Evolutionary conservation across 2,329 filamentous ascomycete genomes (phyloP).

Genomic region (Harringtonia aguacate): DNA sequence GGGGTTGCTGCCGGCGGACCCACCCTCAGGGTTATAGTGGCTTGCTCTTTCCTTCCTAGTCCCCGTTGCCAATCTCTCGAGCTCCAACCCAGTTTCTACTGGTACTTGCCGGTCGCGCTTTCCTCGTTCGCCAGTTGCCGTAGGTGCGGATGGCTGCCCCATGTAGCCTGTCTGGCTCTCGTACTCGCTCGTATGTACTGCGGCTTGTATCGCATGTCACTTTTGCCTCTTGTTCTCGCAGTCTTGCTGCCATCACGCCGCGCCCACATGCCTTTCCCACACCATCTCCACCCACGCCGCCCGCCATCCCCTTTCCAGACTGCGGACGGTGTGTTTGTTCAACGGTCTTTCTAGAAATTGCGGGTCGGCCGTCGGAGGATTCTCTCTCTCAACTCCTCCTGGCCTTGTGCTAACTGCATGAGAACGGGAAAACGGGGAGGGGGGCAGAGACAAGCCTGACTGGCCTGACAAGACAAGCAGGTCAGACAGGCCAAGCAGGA

Average conservation of each 20-base stretch:
- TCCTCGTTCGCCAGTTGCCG: neutral
- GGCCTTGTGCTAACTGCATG: neutral
- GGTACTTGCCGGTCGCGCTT: neutral
- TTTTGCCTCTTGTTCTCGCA: neutral
- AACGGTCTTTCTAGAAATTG: conserved; percentile 36
- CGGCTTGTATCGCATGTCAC: neutral
- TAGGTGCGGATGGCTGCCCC: too few species aligned
- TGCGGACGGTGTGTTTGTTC: conserved; percentile 28
- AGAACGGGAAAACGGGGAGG: conserved; percentile 1
- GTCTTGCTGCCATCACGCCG: neutral
- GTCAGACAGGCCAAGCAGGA: neutral
- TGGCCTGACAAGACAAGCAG: neutral
- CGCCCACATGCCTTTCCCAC: conserved; percentile 1
- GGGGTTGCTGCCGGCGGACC: conserved; percentile 10
- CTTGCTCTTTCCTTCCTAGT: conserved; percentile 11
- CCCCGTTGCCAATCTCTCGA: conserved; percentile 12
- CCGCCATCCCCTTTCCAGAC: conserved; percentile 27
- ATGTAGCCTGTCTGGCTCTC: too few species aligned
- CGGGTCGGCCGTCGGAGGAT: conserved; percentile 35
- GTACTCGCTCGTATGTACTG: too few species aligned
- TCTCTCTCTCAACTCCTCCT: conserved; percentile 21
- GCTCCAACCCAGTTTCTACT: conserved; percentile 1
- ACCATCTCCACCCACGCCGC: conserved; percentile 17
- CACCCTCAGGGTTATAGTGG: conserved; percentile 9
- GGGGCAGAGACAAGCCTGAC: neutral